Evolutionary conservation across 495 filamentous ascomycete genomes (phyloP).

Genomic region (Chaetomium fimeti): DNA sequence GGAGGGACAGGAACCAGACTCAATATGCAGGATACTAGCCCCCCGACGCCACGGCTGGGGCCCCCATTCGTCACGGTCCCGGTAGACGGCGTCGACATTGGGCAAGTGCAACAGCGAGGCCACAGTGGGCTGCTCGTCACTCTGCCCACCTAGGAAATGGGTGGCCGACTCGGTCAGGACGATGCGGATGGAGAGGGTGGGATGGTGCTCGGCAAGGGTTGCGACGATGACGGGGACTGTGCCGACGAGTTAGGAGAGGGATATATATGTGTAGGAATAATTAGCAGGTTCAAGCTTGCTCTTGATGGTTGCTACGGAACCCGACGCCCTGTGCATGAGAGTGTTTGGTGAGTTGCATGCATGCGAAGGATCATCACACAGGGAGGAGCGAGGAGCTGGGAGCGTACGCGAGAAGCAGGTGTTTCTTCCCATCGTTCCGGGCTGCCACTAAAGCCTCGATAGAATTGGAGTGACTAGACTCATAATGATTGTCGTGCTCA

Average conservation of each 20-base stretch:
- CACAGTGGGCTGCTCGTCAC: constrained; percentile 64
- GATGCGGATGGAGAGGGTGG: constrained; percentile 70
- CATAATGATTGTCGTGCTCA: constrained; percentile 38
- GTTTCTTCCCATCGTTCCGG: constrained; percentile 60
- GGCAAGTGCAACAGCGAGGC: constrained; percentile 48
- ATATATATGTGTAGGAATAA: background rate
- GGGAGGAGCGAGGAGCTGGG: no score
- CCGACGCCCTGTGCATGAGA: constrained; percentile 29
- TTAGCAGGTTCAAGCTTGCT: constrained; percentile 17
- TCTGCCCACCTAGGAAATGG: constrained; percentile 68
- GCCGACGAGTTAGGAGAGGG: background rate
- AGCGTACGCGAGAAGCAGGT: constrained; percentile 75
- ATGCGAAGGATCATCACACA: background rate
- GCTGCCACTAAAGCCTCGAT: constrained; percentile 37
- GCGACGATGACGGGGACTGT: constrained; percentile 65
- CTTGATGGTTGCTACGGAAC: constrained; percentile 84
- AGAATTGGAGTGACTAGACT: constrained; percentile 33
- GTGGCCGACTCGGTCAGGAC: constrained; percentile 70
- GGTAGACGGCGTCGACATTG: constrained; percentile 70
- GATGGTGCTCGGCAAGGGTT: constrained; percentile 53
- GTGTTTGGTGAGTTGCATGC: constrained; percentile 38
- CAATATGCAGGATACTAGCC: constrained; percentile 76
- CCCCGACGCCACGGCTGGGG: constrained; percentile 66
- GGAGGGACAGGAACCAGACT: constrained; percentile 54
- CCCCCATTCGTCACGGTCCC: constrained; percentile 78